Percentiles rank a stretch among this genome's conserved stretches.
These are phyloP conservation scores for Plasmodium relictum DNA, from an alignment of 169 alveolate species.

Conservation along the genomic window DNA sequence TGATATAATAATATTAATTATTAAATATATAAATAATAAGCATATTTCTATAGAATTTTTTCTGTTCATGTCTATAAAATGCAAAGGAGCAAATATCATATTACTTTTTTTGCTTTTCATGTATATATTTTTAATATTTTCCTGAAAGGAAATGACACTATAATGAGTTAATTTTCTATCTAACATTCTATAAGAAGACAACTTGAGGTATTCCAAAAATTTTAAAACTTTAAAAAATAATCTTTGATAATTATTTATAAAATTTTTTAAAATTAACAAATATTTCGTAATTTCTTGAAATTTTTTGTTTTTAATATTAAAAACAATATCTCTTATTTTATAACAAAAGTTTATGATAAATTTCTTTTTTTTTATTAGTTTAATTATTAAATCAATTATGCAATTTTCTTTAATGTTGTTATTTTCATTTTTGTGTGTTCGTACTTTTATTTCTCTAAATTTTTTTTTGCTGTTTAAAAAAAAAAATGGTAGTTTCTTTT, in stretches of 20 bases:
- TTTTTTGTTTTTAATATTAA: slow-evolving; percentile 8
- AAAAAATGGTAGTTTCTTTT: neutral
- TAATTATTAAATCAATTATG: slow-evolving; percentile 9
- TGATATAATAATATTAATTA: neutral
- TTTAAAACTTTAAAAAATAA: neutral
- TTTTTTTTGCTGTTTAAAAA: neutral
- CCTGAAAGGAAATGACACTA: too few relatives aligned
- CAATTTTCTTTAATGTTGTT: neutral
- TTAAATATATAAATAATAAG: slow-evolving; percentile 9
- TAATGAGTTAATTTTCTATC: too few relatives aligned
- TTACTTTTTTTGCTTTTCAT: too few relatives aligned
- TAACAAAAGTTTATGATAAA: slow-evolving; percentile 3
- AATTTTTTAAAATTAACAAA: slow-evolving; percentile 10
- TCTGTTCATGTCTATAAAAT: too few relatives aligned
- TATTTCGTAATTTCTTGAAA: slow-evolving; percentile 19
- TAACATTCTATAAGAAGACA: neutral
- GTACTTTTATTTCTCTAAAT: too few relatives aligned
- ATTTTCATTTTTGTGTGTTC: too few relatives aligned
- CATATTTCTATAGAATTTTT: neutral
- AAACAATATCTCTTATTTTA: slow-evolving; percentile 8
- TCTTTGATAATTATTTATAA: neutral
- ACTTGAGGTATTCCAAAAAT: neutral
- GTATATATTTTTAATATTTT: too few relatives aligned
- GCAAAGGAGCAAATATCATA: too few relatives aligned
- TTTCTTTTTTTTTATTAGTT: slow-evolving; percentile 10